These are phyloP conservation scores for Cercophora samala DNA, from an alignment of 495 filamentous ascomycete species.

Conservation along the genomic window DNA sequence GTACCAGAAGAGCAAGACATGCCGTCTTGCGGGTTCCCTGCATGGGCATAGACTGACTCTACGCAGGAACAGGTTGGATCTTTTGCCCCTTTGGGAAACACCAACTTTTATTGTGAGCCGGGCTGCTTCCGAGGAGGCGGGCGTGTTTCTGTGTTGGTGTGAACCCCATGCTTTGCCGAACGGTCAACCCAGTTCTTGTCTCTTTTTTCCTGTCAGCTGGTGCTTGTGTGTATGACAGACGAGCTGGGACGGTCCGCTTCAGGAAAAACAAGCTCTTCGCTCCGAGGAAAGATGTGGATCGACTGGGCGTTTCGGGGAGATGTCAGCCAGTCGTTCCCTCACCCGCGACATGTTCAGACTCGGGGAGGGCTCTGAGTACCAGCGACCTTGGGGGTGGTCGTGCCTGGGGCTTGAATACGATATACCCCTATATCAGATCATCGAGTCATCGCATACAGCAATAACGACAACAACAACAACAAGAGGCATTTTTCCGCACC, in stretches of 20 bases:
- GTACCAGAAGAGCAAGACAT: background rate
- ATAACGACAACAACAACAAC: too few relatives aligned
- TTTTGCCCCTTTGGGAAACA: slow-evolving; percentile 1
- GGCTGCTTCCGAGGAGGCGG: slow-evolving; percentile 3
- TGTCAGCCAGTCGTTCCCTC: background rate
- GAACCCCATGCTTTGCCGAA: background rate
- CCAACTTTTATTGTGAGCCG: background rate
- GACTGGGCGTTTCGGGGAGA: background rate
- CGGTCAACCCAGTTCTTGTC: background rate
- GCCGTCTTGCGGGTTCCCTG: slow-evolving; percentile 8
- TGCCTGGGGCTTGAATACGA: background rate
- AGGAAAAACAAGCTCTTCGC: slow-evolving; percentile 13
- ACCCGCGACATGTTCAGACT: background rate
- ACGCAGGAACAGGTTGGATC: slow-evolving; percentile 6
- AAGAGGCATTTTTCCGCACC: background rate
- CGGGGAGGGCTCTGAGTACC: background rate
- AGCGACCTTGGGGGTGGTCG: background rate
- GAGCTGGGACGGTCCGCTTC: slow-evolving; percentile 12
- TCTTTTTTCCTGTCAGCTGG: slow-evolving; percentile 15
- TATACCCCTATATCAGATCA: background rate
- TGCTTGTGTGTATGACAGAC: background rate
- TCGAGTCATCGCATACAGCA: too few relatives aligned
- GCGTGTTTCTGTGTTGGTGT: background rate
- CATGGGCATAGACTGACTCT: slow-evolving; percentile 9
- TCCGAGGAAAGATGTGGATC: background rate